Evolutionary conservation across 331 rosid genomes (phyloP).

Genomic region (Pyrus hybrid): DNA sequence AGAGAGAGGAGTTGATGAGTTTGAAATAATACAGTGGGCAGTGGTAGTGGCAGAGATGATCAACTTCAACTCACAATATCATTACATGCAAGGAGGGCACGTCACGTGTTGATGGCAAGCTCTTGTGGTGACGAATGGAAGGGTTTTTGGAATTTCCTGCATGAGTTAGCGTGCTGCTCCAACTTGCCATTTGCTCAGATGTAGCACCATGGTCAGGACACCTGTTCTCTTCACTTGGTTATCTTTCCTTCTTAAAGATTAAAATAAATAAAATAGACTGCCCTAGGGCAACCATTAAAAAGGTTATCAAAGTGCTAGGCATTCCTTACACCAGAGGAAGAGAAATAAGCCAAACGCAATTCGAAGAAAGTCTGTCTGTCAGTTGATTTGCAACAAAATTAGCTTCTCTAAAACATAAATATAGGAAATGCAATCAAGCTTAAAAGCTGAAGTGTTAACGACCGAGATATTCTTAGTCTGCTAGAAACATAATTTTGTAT

Average conservation of each 20-base stretch:
- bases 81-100: constrained; percentile 21
- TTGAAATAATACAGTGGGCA: neutral
- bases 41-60: neutral
- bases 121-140: constrained; percentile 25
- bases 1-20: neutral
- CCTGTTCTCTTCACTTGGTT: neutral
- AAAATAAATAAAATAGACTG: too few species aligned
- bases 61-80: neutral
- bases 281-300: neutral
- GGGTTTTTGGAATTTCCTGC: constrained; percentile 20
- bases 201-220: neutral
- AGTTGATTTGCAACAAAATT: neutral
- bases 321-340: neutral
- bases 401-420: neutral
- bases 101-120: constrained; percentile 8
- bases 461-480: too few species aligned
- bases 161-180: neutral
- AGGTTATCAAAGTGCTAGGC: neutral
- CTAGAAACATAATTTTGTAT: too few species aligned
- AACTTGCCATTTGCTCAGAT: neutral
- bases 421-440: too few species aligned
- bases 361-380: neutral
- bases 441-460: too few species aligned
- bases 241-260: neutral
- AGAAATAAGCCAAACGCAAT: neutral